Evolutionary conservation across 2,329 filamentous ascomycete genomes (phyloP), one percentile per base, ranked within the genome.

Genomic region (Fusarium nematophilum): DNA sequence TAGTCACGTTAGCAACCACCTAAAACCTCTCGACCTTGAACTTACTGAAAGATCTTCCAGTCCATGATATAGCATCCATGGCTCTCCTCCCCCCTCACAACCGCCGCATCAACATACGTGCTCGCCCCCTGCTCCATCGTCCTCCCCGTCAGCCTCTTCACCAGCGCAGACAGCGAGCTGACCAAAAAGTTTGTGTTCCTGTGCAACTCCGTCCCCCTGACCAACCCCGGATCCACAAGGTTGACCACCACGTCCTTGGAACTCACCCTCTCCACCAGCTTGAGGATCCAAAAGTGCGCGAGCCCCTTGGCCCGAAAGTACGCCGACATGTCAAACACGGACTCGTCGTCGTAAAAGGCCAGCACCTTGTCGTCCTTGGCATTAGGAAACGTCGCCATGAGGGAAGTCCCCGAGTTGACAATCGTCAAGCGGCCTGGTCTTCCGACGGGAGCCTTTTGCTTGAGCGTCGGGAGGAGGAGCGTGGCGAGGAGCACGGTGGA

Each of bases 191-290:
- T 53, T 1, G 65, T 53, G 2, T 78, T 73, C 1, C 76, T 73
- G 13, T 65, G 57, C 3, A 85, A 68, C 0, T 68, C 62, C 0
- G 83, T 84, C 3, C 78, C 79, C 29, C 71, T 75, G 7, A 76
- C 71, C 37, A 75, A 70, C 0, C 78, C 81, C 1, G 82, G 82
- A 15, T 81, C 79, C 1, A 77, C 79, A 2, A 81, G 55, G 46
- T 83, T 84, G 33, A 84, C 68, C 7, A 79, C 57, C 0, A 81
- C 75, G 29, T 80, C 74, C 2, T 80, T 72, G 0, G 75, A 58
- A 1, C 69, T 70, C 0, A 81, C 71, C 15, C 71, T 70, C 13
- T 78, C 73, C 5, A 63, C 66, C 0, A 81, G 59, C 45, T 76
- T 75, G 57, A 64, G 62, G 3, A 72, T 61, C 62, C 77, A 78